Evolutionary conservation across 805 yeast species (phyloP), one percentile per base, ranked within the genome.

Genomic region (Trichomonascus vanleenenianus): DNA sequence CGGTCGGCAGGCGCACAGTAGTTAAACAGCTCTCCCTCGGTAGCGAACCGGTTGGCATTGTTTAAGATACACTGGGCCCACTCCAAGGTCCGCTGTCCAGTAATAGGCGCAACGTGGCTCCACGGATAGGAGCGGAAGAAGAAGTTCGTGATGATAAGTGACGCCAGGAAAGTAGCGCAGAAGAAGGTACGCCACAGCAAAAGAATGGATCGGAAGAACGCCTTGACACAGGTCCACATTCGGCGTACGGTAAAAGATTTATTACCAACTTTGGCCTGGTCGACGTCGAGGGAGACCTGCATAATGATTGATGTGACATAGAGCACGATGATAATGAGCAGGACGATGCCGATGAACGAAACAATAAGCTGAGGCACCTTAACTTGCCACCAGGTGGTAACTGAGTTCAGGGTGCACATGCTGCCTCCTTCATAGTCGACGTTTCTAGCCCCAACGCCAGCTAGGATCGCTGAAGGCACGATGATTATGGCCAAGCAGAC

Each of bases 401-500:
- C 20, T 3, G 30, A 6, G 15, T 39, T 16, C 6, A 14, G n/a
- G 20, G 32, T 6, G 14, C 41, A 39, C 32, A 39, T 15, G 18
- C 4, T 12, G 11, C 41, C 41, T 9, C 41, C 41, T 25, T 14
- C 18, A 27, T 39, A 39, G 10, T n/a, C 10, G 7, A 25, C 33
- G 11, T 20, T 19, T 10, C 19, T 33, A 15, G 37, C 40, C 10
- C 35, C 18, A n/a, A 35, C 19, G 14, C 48, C 48, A 6, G 40
- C 35, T 19, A 40, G 40, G 15, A 40, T 11, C 5, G 25, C 48
- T 2, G 39, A 16, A 3, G 40, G 16, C 15, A 18, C 20, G 20
- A 20, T 11, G 12, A 20, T 36, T 2, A 18, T 15, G 22, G 20
- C 25, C 37, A 32, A 11, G 11, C 19, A 6, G 7, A 16, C 12